Percentiles rank a stretch among this genome's conserved stretches.
phyloP scores from a whole-genome alignment of 2,329 filamentous ascomycete species.

The Trichoderma sp. region DNA sequence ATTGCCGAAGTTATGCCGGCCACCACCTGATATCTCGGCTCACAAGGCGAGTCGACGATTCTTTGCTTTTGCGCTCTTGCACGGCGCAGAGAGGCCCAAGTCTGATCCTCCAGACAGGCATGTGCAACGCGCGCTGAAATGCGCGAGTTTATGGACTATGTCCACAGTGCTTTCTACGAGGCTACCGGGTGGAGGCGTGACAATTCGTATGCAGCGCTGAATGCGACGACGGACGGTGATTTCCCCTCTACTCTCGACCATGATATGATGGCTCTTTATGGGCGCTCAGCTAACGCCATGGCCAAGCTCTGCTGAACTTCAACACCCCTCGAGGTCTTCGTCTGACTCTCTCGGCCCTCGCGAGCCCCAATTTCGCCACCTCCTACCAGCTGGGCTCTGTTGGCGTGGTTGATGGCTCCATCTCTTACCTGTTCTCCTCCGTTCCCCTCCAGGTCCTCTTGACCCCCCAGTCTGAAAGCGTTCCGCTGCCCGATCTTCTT shows the following conservation, averaged over 20 bases:
- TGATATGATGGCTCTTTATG: no score
- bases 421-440: constrained; percentile 94
- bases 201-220: constrained; percentile 86
- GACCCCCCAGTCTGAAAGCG: constrained; percentile 65
- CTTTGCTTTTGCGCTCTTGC: neutral
- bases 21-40: neutral
- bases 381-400: constrained; percentile 88
- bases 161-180: constrained; percentile 85
- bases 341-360: constrained; percentile 84
- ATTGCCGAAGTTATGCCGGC: constrained; percentile 15
- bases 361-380: constrained; percentile 88
- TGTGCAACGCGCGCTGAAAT: constrained; percentile 49
- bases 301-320: constrained; percentile 78
- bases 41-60: neutral
- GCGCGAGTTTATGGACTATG: constrained; percentile 97
- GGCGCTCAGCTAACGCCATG: neutral
- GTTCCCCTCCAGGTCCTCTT: constrained; percentile 66
- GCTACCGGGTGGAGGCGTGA: constrained; percentile 86
- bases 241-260: neutral
- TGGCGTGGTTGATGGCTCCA: constrained; percentile 90
- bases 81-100: neutral
- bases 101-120: constrained; percentile 23
- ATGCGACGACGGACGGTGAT: constrained; percentile 75
- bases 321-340: constrained; percentile 79
- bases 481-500: constrained; percentile 74